Evolutionary conservation across 495 filamentous ascomycete species (phyloP).

Genomic region (Penicillium antarcticum): DNA sequence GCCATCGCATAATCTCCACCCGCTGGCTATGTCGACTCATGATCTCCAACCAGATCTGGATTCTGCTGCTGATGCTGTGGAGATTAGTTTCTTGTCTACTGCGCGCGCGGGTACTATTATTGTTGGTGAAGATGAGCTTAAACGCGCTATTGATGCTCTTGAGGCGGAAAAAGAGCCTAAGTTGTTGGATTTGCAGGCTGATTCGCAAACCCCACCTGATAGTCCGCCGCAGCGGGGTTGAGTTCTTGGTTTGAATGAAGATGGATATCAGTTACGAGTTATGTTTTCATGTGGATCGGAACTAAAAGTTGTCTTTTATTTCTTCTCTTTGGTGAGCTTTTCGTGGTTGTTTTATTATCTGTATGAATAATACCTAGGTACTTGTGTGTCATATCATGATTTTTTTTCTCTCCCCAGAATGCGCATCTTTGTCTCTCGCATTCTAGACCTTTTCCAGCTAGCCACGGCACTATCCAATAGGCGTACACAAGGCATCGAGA

Average conservation of each 20-base stretch:
- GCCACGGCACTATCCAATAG: no score
- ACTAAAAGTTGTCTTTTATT: not conserved
- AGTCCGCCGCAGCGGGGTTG: not conserved
- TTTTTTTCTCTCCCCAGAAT: no score
- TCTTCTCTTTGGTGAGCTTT: not conserved
- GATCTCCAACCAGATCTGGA: slow-evolving; percentile 41
- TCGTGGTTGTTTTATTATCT: not conserved
- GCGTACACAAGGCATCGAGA: no score
- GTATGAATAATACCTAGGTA: not conserved
- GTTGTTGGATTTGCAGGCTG: not conserved
- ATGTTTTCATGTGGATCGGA: not conserved
- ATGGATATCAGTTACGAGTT: not conserved
- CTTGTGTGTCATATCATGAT: no score
- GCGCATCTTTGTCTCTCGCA: no score
- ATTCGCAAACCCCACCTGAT: not conserved
- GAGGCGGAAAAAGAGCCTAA: slow-evolving; percentile 32
- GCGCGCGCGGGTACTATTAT: slow-evolving; percentile 89
- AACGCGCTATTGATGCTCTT: slow-evolving; percentile 68
- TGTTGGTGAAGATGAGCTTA: slow-evolving; percentile 68
- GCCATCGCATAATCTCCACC: slow-evolving; percentile 5
- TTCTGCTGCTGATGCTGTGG: slow-evolving; percentile 55
- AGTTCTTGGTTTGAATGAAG: not conserved
- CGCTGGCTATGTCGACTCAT: slow-evolving; percentile 20
- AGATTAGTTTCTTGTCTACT: slow-evolving; percentile 88
- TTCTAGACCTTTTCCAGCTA: no score